Evolutionary conservation across 768 basidiomycete species (phyloP).

Genomic region (Lactarius quietus): DNA sequence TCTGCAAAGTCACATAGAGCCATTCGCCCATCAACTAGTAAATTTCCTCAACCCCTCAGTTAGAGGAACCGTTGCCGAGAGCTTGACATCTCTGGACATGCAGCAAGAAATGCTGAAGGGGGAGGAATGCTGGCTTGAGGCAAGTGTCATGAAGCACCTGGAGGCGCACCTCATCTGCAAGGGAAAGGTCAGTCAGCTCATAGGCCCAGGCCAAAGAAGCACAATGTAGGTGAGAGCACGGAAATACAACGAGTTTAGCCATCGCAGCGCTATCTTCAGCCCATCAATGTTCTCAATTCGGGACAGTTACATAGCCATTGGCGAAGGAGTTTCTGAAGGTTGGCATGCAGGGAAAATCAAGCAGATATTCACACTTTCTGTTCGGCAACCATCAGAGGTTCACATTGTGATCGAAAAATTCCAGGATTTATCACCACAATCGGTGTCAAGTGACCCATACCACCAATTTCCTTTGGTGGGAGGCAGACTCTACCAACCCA

Average conservation of each 20-base stretch:
- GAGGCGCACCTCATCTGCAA: not conserved
- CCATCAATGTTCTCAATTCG: not conserved
- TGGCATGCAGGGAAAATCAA: slow-evolving; percentile 9
- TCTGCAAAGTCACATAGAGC: not conserved
- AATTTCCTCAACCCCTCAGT: not conserved
- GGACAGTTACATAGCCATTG: slow-evolving; percentile 4
- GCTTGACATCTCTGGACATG: not conserved
- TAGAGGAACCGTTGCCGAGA: not conserved
- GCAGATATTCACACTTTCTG: slow-evolving; percentile 1
- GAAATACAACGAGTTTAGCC: not conserved
- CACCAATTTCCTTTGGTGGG: not conserved
- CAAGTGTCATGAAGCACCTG: not conserved
- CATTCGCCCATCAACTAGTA: not conserved
- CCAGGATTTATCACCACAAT: not conserved
- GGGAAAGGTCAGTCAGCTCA: not conserved
- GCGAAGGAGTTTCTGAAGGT: not conserved
- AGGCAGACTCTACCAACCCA: not conserved
- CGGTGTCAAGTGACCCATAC: not conserved
- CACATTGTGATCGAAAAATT: slow-evolving; percentile 4
- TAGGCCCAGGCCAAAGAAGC: not conserved
- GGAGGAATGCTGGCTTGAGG: not conserved
- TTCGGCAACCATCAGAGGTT: not conserved
- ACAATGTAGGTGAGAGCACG: not conserved
- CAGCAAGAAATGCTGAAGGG: not conserved
- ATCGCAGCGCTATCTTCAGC: not conserved